Evolutionary conservation across 2,329 filamentous ascomycete genomes (phyloP).

Genomic region (Lachnellula occidentalis): DNA sequence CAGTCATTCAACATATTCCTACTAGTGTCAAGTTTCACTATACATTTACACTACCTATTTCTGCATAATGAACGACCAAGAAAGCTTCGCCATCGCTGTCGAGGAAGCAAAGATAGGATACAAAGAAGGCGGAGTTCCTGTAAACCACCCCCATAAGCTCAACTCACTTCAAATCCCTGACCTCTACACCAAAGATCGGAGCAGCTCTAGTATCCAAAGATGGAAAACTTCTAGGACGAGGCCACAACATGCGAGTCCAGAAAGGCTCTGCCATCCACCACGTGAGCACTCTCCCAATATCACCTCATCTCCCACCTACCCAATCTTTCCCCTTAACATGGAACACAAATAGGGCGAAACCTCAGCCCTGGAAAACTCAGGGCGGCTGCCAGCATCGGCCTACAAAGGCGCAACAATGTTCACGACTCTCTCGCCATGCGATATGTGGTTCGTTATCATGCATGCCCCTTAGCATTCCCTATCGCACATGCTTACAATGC

Average conservation of each 20-base stretch:
- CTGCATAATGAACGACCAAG: constrained; percentile 36
- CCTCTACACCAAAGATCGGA: constrained; percentile 38
- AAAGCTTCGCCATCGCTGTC: constrained; percentile 40
- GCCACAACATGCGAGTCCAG: constrained; percentile 73
- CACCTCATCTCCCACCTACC: neutral
- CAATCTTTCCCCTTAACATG: neutral
- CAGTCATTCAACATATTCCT: no score
- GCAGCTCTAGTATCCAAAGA: constrained; percentile 59
- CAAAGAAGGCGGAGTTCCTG: constrained; percentile 44
- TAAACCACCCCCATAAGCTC: constrained; percentile 24
- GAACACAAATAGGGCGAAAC: constrained; percentile 61
- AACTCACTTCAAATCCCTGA: neutral
- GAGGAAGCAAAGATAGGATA: constrained; percentile 43
- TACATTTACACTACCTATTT: neutral
- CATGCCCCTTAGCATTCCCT: neutral
- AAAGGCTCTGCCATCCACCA: constrained; percentile 66
- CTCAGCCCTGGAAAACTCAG: constrained; percentile 68
- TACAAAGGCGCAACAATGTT: constrained; percentile 77
- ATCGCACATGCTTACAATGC: neutral
- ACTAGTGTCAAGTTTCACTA: neutral
- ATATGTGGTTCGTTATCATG: constrained; percentile 52
- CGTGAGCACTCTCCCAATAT: constrained; percentile 39
- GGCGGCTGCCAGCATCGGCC: constrained; percentile 61
- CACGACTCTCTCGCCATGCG: constrained; percentile 72
- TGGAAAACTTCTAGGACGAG: constrained; percentile 64